A percentile compares a stretch with the other conserved stretches of the same genome.
Conservation (phyloP, 495 filamentous ascomycete genomes). For the Amphirosellinia nigrospora region DNA sequence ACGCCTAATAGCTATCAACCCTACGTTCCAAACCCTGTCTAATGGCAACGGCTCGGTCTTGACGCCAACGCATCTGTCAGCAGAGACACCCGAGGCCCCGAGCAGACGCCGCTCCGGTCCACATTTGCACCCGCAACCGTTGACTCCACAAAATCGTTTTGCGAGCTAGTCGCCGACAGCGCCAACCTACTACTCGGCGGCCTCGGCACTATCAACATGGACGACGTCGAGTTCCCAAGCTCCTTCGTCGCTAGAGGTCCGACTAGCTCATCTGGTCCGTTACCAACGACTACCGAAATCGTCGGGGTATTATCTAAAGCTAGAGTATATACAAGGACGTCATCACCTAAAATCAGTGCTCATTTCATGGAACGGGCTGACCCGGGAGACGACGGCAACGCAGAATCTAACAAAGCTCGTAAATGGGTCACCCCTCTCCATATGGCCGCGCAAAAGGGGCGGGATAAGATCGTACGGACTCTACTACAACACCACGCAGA, state of each 20-base stretch:
- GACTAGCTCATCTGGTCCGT: not conserved
- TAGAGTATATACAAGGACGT: not conserved
- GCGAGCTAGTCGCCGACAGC: not conserved
- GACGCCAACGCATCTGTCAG: not conserved
- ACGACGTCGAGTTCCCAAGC: not conserved
- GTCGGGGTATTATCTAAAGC: not conserved
- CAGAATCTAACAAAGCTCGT: not conserved
- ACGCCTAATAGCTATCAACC: not conserved
- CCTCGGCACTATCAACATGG: not conserved
- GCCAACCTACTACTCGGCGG: not conserved
- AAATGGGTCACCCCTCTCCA: slow-evolving; percentile 27
- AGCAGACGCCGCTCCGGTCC: not conserved
- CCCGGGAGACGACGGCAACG: not conserved
- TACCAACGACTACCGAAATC: not conserved
- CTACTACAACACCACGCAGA: slow-evolving; percentile 32
- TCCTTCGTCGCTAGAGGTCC: not conserved
- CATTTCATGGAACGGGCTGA: not conserved
- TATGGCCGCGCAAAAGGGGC: slow-evolving; percentile 36
- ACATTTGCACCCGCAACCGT: not conserved
- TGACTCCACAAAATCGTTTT: slow-evolving; percentile 3
- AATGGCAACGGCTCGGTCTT: not conserved
- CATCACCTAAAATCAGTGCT: not conserved
- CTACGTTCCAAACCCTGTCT: not conserved
- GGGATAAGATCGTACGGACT: slow-evolving; percentile 29
- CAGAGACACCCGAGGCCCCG: not conserved